phyloP scores from a whole-genome alignment of 2,329 filamentous ascomycete genomes.

The Scedosporium aurantiacum region DNA sequence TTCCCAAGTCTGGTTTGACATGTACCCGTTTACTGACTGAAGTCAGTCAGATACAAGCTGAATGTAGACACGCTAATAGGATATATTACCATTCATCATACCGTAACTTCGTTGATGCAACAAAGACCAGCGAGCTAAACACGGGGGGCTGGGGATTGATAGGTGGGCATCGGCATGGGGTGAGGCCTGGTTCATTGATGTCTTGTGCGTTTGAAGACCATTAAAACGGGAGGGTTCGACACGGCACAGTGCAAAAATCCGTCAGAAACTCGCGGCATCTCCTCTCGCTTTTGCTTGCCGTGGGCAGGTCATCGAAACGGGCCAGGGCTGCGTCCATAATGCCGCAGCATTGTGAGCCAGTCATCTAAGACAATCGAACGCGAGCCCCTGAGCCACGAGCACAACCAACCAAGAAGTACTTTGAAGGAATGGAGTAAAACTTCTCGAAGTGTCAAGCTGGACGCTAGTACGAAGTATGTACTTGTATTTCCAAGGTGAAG shows the following conservation, averaged over 20 bases:
- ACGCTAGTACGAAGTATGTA: no score
- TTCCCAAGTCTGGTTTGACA: neutral
- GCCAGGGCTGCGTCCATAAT: neutral
- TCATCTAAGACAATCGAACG: neutral
- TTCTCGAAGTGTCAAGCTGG: no score
- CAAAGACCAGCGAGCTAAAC: neutral
- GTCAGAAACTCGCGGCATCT: conserved; percentile 1
- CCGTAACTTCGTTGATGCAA: neutral
- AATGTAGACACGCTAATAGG: neutral
- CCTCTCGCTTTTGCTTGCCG: neutral
- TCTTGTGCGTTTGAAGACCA: neutral
- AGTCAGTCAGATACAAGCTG: neutral
- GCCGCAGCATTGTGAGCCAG: neutral
- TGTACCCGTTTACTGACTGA: neutral
- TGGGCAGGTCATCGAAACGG: neutral
- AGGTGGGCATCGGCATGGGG: neutral
- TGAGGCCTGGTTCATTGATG: no score
- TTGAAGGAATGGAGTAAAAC: no score
- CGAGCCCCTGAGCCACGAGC: neutral
- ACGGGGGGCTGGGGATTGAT: neutral
- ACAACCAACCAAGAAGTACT: neutral
- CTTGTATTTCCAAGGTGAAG: no score
- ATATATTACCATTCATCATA: neutral
- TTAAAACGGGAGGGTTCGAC: neutral
- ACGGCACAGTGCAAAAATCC: neutral